Conservation (phyloP, 495 filamentous ascomycete genomes). For the Extremus antarcticus region DNA sequence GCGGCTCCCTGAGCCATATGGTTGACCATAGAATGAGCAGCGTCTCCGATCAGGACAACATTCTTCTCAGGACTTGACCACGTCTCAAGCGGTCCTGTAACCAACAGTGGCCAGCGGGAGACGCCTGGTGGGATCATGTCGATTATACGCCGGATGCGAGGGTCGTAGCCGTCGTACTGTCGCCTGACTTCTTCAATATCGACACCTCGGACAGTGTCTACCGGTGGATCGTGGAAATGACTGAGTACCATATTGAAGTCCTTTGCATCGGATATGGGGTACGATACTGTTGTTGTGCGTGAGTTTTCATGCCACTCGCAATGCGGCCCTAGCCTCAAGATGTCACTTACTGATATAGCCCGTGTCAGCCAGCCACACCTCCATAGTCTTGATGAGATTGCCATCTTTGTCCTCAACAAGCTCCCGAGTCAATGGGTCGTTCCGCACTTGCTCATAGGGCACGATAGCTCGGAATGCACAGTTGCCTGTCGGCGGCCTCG, state of each 20-base stretch:
- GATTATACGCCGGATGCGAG: constrained; percentile 28
- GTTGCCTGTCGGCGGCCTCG: constrained; percentile 32
- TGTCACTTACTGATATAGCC: constrained; percentile 3
- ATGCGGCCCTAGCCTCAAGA: neutral
- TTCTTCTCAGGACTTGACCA: constrained; percentile 20
- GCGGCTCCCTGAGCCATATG: constrained; percentile 26
- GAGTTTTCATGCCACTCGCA: too few species aligned
- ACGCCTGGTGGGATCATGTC: constrained; percentile 17
- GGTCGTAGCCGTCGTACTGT: constrained; percentile 29
- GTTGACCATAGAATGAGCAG: constrained; percentile 22
- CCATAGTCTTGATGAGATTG: constrained; percentile 27
- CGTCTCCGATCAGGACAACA: constrained; percentile 24
- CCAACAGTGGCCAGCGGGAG: constrained; percentile 20
- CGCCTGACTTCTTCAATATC: constrained; percentile 27
- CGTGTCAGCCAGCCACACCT: constrained; percentile 35
- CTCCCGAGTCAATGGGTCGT: constrained; percentile 31
- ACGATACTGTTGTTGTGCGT: constrained; percentile 38
- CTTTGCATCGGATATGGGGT: constrained; percentile 38
- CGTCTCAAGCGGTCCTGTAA: constrained; percentile 17
- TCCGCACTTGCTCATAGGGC: constrained; percentile 30
- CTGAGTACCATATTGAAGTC: constrained; percentile 43
- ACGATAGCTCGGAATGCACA: constrained; percentile 35
- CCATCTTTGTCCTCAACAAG: constrained; percentile 27
- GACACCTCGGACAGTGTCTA: constrained; percentile 25
- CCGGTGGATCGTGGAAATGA: constrained; percentile 29